Base-by-base conservation (phyloP, 345 rosid genomes). In the Bretschneidera sinensis region DNA sequence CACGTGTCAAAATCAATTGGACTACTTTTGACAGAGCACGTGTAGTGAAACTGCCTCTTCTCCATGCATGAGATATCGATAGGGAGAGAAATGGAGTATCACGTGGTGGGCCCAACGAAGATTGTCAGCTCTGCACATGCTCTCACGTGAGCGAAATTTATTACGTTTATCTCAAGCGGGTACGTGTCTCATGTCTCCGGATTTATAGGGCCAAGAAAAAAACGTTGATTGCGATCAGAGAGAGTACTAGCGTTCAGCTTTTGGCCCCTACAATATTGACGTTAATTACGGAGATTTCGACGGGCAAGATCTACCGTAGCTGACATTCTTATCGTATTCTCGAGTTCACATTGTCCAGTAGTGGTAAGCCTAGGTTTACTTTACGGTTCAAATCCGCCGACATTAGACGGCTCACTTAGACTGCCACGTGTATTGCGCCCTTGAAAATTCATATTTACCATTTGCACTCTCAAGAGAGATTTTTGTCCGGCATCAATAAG, bases 111-210 rank as follows among this genome's bases (percentile, higher is more conserved):
- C 54, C 72, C 79, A 60, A 5, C 2, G 0, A 0, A 23, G 9
- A 20, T 62, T 63, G 83, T 76, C 81, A 74, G 79, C 4, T n/a
- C 2, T 10, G 79, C 85, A 86, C 88, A 84, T 80, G 88, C 81
- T 52, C 24, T 74, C 96, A 86, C 91, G 78, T 89, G 94, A 70
- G 20, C 51, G 20, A 48, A 39, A 57, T 19, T 53, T 21, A 21
- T 16, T 43, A 59, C 53, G 31, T 17, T 7, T n/a, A 17, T 24
- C 2, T 4, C 20, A n/a, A 17, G 53, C 9, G 43, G 20, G 65
- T 66, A 72, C 72, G 61, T 54, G 72, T 66, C 72, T 51, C 55
- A 21, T 4, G 3, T 21, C 21, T 21, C 69, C 71, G 71, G 78
- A 57, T 71, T 64, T 35, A 10, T 28, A 10, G 78, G 78, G 50